Evolutionary conservation across 305 asterid genomes (phyloP).

Genomic region (Striga hermonthica): DNA sequence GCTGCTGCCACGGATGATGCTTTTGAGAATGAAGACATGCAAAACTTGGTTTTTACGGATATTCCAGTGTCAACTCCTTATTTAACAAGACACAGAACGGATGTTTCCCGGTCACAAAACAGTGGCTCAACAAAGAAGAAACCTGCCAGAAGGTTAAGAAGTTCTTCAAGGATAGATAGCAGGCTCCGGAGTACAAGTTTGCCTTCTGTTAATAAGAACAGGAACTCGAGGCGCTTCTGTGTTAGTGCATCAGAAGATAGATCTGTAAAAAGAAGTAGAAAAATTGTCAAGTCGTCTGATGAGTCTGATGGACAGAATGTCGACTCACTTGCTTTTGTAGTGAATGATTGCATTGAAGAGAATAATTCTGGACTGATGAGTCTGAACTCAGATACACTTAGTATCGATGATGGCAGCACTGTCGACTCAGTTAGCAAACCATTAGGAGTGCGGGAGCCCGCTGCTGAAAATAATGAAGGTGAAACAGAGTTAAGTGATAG

Average conservation of each 20-base stretch:
- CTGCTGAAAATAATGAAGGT: constrained; percentile 40
- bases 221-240: constrained; percentile 36
- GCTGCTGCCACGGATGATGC: constrained; percentile 52
- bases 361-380: constrained; percentile 60
- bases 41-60: constrained; percentile 35
- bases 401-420: constrained; percentile 57
- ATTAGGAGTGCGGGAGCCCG: constrained; percentile 31
- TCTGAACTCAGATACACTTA: constrained; percentile 57
- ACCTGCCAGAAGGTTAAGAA: constrained; percentile 54
- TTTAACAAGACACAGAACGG: constrained; percentile 47
- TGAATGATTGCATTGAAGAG: constrained; percentile 52
- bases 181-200: constrained; percentile 33
- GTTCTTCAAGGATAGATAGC: constrained; percentile 44
- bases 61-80: constrained; percentile 34
- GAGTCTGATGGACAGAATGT: constrained; percentile 42
- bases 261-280: constrained; percentile 48
- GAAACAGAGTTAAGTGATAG: constrained; percentile 55
- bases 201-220: constrained; percentile 30
- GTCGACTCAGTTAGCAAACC: constrained; percentile 53
- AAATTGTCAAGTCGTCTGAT: constrained; percentile 55
- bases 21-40: constrained; percentile 42
- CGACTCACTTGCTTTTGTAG: constrained; percentile 43
- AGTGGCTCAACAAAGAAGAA: constrained; percentile 41
- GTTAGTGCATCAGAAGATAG: constrained; percentile 35
- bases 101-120: constrained; percentile 40